Percentiles rank a stretch among this genome's conserved stretches.
Conservation (phyloP, 2,329 filamentous ascomycete genomes). For the Cryphonectria nitschkei region DNA sequence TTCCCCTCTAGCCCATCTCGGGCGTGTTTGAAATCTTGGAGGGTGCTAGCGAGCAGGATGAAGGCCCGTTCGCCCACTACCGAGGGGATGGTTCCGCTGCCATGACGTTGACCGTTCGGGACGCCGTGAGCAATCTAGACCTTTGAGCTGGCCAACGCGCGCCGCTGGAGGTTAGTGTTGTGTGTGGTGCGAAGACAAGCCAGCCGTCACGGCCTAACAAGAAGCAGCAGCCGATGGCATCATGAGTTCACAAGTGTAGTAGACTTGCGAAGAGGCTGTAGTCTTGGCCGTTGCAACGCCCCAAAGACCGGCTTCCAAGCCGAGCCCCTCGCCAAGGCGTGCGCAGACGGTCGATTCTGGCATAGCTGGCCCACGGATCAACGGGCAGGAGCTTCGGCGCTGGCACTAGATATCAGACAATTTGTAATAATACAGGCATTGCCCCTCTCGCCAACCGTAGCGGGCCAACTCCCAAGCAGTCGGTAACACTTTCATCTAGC, state of each 20-base stretch:
- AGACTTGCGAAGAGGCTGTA: neutral
- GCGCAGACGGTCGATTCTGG: slow-evolving; percentile 1
- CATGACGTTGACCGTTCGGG: neutral
- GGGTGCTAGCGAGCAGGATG: neutral
- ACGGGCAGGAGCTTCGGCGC: slow-evolving; percentile 11
- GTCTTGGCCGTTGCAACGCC: neutral
- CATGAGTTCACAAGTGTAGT: neutral
- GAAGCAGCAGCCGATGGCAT: neutral
- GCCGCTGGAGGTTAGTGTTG: too few species aligned
- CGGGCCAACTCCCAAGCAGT: neutral
- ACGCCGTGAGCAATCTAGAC: neutral
- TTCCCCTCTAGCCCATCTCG: slow-evolving; percentile 6
- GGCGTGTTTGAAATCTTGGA: slow-evolving; percentile 19
- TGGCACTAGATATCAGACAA: slow-evolving; percentile 18
- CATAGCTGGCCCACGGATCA: slow-evolving; percentile 19
- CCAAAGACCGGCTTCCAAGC: neutral
- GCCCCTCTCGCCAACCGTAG: neutral
- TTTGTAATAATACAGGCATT: neutral
- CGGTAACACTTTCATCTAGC: neutral
- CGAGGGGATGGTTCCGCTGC: neutral
- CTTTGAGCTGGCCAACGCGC: too few species aligned
- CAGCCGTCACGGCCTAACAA: neutral
- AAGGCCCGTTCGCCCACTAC: neutral
- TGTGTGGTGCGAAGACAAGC: neutral
- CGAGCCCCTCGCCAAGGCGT: neutral